Conservation (phyloP, 139 green algal genomes). For the Penium margaritaceum region DNA sequence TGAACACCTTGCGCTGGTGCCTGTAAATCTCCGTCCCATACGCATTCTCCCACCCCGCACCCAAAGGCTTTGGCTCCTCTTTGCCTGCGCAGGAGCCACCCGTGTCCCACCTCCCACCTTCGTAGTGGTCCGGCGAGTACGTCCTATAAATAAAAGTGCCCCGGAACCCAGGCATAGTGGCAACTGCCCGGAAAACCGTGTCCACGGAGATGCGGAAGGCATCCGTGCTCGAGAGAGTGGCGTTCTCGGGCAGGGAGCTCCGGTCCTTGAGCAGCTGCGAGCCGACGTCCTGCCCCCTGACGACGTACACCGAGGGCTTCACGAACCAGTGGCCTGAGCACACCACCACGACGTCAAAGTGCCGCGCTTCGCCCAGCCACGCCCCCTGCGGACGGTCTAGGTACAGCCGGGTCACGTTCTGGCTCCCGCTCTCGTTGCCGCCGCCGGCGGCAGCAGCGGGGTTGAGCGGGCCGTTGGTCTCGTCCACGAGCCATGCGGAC, state of each 20-base stretch:
- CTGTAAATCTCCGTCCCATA: not conserved
- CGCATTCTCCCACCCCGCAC: not conserved
- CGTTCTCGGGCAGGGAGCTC: not conserved
- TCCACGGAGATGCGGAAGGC: constrained; percentile 4
- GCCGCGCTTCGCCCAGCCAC: not conserved
- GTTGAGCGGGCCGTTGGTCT: not conserved
- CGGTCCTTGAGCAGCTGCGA: not conserved
- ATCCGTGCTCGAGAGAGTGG: constrained; percentile 1
- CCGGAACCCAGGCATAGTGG: not conserved
- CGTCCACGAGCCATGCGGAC: constrained; percentile 25
- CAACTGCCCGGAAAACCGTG: not conserved
- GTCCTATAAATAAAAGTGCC: constrained; percentile 8
- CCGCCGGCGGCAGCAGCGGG: not conserved
- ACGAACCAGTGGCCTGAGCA: constrained; percentile 31
- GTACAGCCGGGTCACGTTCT: constrained; percentile 3
- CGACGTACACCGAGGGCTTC: constrained; percentile 5
- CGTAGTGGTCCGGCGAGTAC: constrained; percentile 31
- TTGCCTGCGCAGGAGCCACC: constrained; percentile 13
- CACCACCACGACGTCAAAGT: constrained; percentile 18
- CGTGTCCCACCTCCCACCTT: constrained; percentile 34
- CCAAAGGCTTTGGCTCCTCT: not conserved
- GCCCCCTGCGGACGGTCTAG: constrained; percentile 7
- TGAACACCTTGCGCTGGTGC: not conserved
- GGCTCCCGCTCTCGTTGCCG: not conserved
- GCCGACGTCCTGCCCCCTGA: not conserved